phyloP scores from a whole-genome alignment of 1,139 yeast species.

The Magnusiomyces tetraspermus region DNA sequence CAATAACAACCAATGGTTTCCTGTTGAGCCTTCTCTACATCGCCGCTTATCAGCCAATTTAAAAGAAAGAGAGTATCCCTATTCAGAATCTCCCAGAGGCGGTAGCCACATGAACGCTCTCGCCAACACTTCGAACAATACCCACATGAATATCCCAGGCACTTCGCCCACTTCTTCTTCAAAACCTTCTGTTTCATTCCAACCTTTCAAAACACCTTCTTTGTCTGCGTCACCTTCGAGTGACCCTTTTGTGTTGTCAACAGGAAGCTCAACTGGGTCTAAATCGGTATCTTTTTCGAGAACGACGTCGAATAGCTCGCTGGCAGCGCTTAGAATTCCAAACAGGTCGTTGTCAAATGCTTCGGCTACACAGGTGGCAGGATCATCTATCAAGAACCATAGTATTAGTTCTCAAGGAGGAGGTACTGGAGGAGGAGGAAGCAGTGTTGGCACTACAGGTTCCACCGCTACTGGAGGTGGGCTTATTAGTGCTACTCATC shows the following conservation, averaged over 20 bases:
- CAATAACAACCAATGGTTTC: neutral
- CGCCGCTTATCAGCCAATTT: neutral
- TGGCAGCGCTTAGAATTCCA: conserved; percentile 28
- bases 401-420: conserved; percentile 7
- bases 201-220: conserved; percentile 34
- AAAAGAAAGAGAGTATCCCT: neutral
- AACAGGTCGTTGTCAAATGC: conserved; percentile 22
- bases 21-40: neutral
- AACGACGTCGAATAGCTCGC: conserved; percentile 25
- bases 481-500: neutral
- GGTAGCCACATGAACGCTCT: neutral
- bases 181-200: conserved; percentile 24
- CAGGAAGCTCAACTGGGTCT: conserved; percentile 16
- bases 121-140: neutral
- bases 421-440: neutral
- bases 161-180: conserved; percentile 10
- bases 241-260: conserved; percentile 2
- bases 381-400: conserved; percentile 5
- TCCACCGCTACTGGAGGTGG: neutral
- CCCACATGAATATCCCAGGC: neutral
- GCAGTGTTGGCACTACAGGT: conserved; percentile 9
- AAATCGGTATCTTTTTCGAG: conserved; percentile 23
- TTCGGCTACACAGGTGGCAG: conserved; percentile 18
- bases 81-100: neutral
- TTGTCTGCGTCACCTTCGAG: conserved; percentile 30